These are phyloP conservation scores for Curvularia lunata DNA, from an alignment of 2,329 filamentous ascomycete genomes.

Conservation along the genomic window DNA sequence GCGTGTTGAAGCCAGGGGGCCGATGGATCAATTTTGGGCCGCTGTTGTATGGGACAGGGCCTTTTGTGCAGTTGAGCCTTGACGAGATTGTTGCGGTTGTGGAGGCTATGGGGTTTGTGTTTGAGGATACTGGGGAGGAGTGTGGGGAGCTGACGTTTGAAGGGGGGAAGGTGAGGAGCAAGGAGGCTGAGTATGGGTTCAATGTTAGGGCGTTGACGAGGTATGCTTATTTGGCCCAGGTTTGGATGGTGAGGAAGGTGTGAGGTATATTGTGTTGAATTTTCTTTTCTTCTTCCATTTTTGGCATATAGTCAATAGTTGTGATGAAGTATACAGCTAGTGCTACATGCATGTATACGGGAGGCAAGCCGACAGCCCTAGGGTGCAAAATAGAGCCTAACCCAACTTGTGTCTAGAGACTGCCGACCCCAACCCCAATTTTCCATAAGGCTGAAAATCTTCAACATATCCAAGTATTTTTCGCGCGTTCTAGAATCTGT, in stretches of 20 bases:
- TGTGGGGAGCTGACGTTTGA: conserved; percentile 56
- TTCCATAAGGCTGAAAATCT: background rate
- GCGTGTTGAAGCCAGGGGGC: conserved; percentile 56
- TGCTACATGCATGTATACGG: too few relatives aligned
- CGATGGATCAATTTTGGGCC: conserved; percentile 65
- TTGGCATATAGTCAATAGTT: background rate
- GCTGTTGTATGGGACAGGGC: conserved; percentile 61
- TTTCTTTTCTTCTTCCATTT: too few relatives aligned
- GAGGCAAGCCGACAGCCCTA: too few relatives aligned
- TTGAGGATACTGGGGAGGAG: conserved; percentile 52
- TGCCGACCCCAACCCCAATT: background rate
- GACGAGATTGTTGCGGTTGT: conserved; percentile 60
- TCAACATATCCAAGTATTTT: background rate
- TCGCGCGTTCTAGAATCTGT: background rate
- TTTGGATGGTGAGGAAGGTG: conserved; percentile 57
- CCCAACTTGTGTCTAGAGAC: background rate
- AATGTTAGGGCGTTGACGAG: conserved; percentile 58
- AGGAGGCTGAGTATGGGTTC: conserved; percentile 61
- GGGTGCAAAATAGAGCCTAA: too few relatives aligned
- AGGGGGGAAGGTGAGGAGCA: conserved; percentile 52
- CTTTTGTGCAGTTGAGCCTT: conserved; percentile 62
- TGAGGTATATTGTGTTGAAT: too few relatives aligned
- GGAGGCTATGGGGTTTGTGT: conserved; percentile 60
- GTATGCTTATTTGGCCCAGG: conserved; percentile 63
- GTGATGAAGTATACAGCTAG: background rate